phyloP scores from a whole-genome alignment of 495 filamentous ascomycete genomes.

The Hypomontagnella submonticulosa region DNA sequence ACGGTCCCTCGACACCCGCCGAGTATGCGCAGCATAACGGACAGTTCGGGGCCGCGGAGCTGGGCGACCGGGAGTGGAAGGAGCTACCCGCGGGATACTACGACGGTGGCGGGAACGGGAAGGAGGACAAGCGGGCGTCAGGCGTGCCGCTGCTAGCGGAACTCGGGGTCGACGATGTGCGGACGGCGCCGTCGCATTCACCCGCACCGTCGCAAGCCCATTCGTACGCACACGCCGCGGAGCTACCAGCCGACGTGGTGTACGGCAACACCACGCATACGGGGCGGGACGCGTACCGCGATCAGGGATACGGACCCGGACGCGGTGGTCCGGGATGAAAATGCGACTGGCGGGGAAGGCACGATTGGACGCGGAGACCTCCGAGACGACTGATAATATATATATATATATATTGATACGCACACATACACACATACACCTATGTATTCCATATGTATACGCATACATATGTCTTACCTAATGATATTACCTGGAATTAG shows the following conservation, averaged over 20 bases:
- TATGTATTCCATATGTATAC: too few relatives aligned
- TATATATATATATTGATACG: too few relatives aligned
- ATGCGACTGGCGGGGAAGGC: too few relatives aligned
- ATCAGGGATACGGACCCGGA: background rate
- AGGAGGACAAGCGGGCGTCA: conserved; percentile 25
- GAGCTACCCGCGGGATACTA: conserved; percentile 26
- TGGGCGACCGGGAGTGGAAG: conserved; percentile 28
- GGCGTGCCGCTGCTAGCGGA: conserved; percentile 43
- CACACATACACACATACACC: background rate
- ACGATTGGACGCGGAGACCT: background rate
- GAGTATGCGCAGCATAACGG: conserved; percentile 43
- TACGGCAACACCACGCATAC: background rate
- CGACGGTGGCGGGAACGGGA: background rate
- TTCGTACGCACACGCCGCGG: conserved; percentile 21
- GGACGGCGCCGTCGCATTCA: conserved; percentile 1
- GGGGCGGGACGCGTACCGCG: background rate
- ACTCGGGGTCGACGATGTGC: conserved; percentile 16
- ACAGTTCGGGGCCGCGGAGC: conserved; percentile 35
- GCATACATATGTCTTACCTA: too few relatives aligned
- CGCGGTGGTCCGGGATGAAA: too few relatives aligned
- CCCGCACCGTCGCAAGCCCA: background rate
- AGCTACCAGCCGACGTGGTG: conserved; percentile 30
- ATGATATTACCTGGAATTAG: background rate
- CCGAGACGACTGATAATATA: too few relatives aligned
- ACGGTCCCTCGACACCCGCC: background rate